Percentiles rank a stretch among this genome's conserved stretches.
Conservation (phyloP, 306 rosid species). For the Citrullus amarus region DNA sequence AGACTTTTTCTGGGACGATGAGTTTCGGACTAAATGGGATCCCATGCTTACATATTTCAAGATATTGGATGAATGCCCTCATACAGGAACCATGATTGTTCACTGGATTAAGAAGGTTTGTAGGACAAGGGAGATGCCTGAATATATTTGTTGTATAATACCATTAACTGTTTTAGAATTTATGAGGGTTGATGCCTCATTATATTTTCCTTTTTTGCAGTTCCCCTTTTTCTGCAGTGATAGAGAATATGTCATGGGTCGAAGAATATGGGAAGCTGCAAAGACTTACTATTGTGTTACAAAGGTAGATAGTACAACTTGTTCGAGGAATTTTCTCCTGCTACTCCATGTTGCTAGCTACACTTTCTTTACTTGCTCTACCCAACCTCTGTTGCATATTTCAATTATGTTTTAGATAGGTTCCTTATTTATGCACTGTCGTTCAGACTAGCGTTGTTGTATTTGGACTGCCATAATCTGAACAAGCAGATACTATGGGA, state of each 20-base stretch:
- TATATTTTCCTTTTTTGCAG: conserved; percentile 30
- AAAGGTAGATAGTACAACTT: conserved; percentile 40
- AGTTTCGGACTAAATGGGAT: conserved; percentile 94
- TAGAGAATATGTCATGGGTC: conserved; percentile 89
- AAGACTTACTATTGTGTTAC: conserved; percentile 83
- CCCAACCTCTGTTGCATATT: neutral
- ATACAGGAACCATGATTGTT: conserved; percentile 57
- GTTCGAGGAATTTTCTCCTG: neutral
- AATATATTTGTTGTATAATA: neutral
- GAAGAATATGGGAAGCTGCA: conserved; percentile 96
- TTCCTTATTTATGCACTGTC: neutral
- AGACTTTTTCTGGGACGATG: conserved; percentile 99
- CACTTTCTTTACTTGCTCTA: neutral
- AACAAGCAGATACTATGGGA: neutral
- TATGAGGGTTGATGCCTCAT: conserved; percentile 18
- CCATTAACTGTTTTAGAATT: neutral
- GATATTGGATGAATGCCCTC: conserved; percentile 75
- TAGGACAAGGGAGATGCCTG: conserved; percentile 10
- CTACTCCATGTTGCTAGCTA: neutral
- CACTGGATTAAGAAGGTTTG: conserved; percentile 98
- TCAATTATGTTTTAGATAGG: neutral
- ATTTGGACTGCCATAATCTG: neutral
- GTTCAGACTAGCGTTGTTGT: neutral
- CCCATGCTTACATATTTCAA: conserved; percentile 63
- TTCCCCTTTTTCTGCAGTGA: conserved; percentile 99